Conservation (phyloP, 2,329 filamentous ascomycete genomes). For the Alternaria consortialis region DNA sequence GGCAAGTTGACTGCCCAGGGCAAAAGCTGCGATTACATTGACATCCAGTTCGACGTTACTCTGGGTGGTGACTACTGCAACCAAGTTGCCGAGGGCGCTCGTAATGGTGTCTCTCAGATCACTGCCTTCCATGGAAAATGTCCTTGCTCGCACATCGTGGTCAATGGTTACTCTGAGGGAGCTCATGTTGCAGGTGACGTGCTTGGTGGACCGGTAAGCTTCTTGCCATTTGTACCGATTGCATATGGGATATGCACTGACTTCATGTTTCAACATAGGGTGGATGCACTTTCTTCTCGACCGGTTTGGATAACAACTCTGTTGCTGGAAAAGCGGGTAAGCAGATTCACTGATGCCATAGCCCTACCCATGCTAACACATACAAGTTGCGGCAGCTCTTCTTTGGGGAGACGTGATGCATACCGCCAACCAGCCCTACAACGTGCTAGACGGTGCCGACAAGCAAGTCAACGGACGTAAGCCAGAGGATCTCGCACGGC, state of each 20-base stretch:
- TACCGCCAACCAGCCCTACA: slow-evolving; percentile 34
- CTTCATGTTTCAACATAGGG: slow-evolving; percentile 6
- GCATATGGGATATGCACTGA: background rate
- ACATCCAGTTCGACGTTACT: slow-evolving; percentile 29
- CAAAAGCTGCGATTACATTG: slow-evolving; percentile 35
- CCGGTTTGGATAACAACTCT: slow-evolving; percentile 28
- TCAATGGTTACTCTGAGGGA: slow-evolving; percentile 68
- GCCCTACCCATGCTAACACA: background rate
- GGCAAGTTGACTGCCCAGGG: slow-evolving; percentile 30
- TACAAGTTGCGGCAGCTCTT: slow-evolving; percentile 26
- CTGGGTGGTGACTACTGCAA: slow-evolving; percentile 26
- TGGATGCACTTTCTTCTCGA: slow-evolving; percentile 26
- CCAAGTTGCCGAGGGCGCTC: slow-evolving; percentile 30
- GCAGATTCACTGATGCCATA: background rate
- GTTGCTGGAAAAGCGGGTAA: slow-evolving; percentile 32
- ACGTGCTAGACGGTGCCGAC: slow-evolving; percentile 30
- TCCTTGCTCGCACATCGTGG: slow-evolving; percentile 63
- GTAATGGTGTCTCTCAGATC: slow-evolving; percentile 50
- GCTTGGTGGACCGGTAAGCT: slow-evolving; percentile 57
- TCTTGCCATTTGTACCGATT: background rate
- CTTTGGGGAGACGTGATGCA: slow-evolving; percentile 36
- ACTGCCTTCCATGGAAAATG: slow-evolving; percentile 64
- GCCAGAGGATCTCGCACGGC: slow-evolving; percentile 21
- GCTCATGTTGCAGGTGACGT: slow-evolving; percentile 68
- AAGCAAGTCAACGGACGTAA: slow-evolving; percentile 23